phyloP scores from a whole-genome alignment of 306 rosid species.

The Fragaria iinumae region DNA sequence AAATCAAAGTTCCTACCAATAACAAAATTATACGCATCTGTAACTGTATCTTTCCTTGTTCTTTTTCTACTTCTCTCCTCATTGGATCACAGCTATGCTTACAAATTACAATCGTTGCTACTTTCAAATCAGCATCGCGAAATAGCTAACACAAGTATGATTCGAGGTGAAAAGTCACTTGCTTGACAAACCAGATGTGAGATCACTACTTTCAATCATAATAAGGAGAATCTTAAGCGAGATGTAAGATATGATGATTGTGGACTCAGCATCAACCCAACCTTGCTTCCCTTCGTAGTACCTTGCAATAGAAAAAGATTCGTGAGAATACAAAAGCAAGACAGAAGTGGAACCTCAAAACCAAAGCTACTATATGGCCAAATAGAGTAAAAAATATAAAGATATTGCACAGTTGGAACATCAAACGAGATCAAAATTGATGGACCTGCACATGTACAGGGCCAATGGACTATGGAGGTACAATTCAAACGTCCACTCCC shows the following conservation, averaged over 20 bases:
- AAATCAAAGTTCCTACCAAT: not conserved
- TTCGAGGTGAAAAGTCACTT: constrained; percentile 5
- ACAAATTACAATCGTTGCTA: not conserved
- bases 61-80: not conserved
- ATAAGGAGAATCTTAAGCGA: constrained; percentile 30
- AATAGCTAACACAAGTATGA: constrained; percentile 16
- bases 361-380: not conserved
- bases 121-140: constrained; percentile 14
- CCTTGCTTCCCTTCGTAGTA: constrained; percentile 90
- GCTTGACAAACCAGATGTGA: constrained; percentile 13
- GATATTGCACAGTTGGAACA: not conserved
- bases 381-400: not conserved
- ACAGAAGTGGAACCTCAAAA: constrained; percentile 2
- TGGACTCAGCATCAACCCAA: constrained; percentile 53
- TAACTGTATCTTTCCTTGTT: not conserved
- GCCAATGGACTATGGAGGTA: not conserved
- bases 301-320: constrained; percentile 40
- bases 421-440: not conserved
- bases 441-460: not conserved
- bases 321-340: not conserved
- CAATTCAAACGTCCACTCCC: not conserved
- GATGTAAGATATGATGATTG: constrained; percentile 20
- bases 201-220: constrained; percentile 11
- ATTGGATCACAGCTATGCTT: not conserved
- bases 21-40: not conserved